Conservation (phyloP, 2,329 filamentous ascomycete species). For the Leptoxyphium fumago region DNA sequence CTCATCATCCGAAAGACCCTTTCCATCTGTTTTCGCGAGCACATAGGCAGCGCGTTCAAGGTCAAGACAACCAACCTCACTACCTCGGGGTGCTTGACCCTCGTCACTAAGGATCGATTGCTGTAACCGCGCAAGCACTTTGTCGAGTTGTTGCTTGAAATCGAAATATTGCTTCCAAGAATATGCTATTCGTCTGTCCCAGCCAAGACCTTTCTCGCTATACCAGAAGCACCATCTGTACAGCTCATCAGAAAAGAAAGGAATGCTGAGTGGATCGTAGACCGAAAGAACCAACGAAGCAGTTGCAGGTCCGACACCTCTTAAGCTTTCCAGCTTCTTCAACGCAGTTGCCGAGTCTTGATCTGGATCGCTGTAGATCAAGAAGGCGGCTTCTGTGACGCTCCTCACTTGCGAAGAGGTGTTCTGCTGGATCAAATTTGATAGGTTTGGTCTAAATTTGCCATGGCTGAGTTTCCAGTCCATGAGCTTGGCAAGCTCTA, state of each 20-base stretch:
- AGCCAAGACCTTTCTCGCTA: slow-evolving; percentile 22
- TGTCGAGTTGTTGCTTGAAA: neutral
- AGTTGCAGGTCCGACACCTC: slow-evolving; percentile 65
- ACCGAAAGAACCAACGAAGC: slow-evolving; percentile 59
- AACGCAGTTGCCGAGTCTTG: slow-evolving; percentile 25
- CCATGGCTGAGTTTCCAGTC: slow-evolving; percentile 58
- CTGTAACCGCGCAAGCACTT: neutral
- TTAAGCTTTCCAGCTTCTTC: slow-evolving; percentile 43
- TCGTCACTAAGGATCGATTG: neutral
- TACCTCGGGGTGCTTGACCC: neutral
- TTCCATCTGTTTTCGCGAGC: slow-evolving; percentile 2
- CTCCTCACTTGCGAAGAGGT: slow-evolving; percentile 29
- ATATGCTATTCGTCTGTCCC: slow-evolving; percentile 49
- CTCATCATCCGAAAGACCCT: slow-evolving; percentile 9
- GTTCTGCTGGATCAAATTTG: slow-evolving; percentile 43
- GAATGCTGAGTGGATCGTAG: slow-evolving; percentile 41
- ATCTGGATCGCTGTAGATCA: slow-evolving; percentile 24
- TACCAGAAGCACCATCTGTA: slow-evolving; percentile 55
- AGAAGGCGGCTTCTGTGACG: slow-evolving; percentile 40
- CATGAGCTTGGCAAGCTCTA: slow-evolving; percentile 46
- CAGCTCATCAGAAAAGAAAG: slow-evolving; percentile 71
- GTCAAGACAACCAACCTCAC: neutral
- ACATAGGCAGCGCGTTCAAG: neutral
- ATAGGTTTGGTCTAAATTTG: slow-evolving; percentile 33
- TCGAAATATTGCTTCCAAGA: slow-evolving; percentile 50